Percentiles rank a stretch among this genome's conserved stretches.
Evolutionary conservation across 768 basidiomycete species (phyloP).

Genomic region (Tylopilus sp.): DNA sequence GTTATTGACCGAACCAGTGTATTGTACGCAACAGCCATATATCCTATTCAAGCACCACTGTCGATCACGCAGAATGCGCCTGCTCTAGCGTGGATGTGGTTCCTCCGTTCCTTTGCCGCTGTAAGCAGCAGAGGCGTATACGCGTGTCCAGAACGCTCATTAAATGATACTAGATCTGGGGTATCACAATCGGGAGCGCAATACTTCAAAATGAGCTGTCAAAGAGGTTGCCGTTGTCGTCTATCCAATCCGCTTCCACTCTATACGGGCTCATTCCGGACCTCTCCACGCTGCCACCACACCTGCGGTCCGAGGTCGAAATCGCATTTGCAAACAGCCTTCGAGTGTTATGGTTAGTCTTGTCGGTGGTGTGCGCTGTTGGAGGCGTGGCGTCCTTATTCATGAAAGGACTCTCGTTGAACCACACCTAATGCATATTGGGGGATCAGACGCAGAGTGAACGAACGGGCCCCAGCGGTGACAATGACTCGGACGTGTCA

Average conservation of each 20-base stretch:
- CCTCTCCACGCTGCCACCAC: slow-evolving; percentile 34
- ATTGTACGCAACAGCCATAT: slow-evolving; percentile 22
- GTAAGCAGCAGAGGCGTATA: slow-evolving; percentile 6
- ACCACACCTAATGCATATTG: slow-evolving; percentile 7
- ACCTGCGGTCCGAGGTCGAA: slow-evolving; percentile 33
- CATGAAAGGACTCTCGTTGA: slow-evolving; percentile 16
- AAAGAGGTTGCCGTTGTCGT: slow-evolving; percentile 37
- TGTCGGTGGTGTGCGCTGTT: slow-evolving; percentile 35
- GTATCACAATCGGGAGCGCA: slow-evolving; percentile 46
- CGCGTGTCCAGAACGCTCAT: not conserved
- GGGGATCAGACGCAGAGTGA: slow-evolving; percentile 1
- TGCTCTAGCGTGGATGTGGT: slow-evolving; percentile 37
- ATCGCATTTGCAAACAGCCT: slow-evolving; percentile 42
- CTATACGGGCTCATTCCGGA: slow-evolving; percentile 33
- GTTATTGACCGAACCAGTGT: not conserved
- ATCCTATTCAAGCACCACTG: slow-evolving; percentile 33
- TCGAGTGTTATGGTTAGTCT: slow-evolving; percentile 39
- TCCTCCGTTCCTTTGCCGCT: slow-evolving; percentile 30
- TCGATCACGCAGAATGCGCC: slow-evolving; percentile 33
- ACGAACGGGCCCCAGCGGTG: too few species aligned
- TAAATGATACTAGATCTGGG: slow-evolving; percentile 40
- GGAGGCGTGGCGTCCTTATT: slow-evolving; percentile 15
- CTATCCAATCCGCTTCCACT: slow-evolving; percentile 29
- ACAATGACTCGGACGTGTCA: not conserved
- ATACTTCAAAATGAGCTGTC: slow-evolving; percentile 51